Base-by-base conservation (phyloP, 2,329 filamentous ascomycete species). In the Microdochium paspali region DNA sequence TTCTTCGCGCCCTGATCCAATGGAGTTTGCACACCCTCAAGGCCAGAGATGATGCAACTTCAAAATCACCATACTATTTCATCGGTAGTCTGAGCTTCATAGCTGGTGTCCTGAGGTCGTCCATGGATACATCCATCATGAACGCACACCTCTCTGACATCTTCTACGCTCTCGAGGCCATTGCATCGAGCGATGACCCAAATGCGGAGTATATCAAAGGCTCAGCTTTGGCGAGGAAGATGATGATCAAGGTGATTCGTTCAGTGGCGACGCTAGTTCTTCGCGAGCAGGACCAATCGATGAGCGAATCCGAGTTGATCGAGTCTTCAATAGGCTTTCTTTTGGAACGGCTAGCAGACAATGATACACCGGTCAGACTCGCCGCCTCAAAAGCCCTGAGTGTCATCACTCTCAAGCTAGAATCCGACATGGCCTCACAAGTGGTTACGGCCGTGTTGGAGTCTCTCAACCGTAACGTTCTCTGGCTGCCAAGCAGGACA, bases 381-480 rank as follows among this genome's bases (percentile, higher is more conserved):
- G 86, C 91, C 26, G 88, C 91, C 20, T 95, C 90, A 63, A 98
- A 98, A 67, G 87, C 90, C 3, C 77, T 97, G 42, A 95, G 90
- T 64, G 77, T 95, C 46, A 82, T 97, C 54, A 85, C 90, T 0
- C 70, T 94, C 45, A 90, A 86, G 54, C 68, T 98, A 7, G 81
- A 90, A 42, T 66, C 79, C 0, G 84, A 85, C 21, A 90, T 96
- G 84, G 89, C 87, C 1, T 77, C 79, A 1, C 86, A 97, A 59
- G 85, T 98, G 10, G 83, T 96, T 12, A 87, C 95, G 50, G 90
- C 87, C 1, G 84, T 97, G 10, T 74, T 95, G 25, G 85, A 85
- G 66, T 88, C 64, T 54, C 81, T 74, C 64, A 74, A 74, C 47
- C 67, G 70, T 10, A 82, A 81, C 47, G 72, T 82, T 4, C 63